Base-by-base conservation (phyloP, 306 rosid species). In the Citrullus mucosospermus region DNA sequence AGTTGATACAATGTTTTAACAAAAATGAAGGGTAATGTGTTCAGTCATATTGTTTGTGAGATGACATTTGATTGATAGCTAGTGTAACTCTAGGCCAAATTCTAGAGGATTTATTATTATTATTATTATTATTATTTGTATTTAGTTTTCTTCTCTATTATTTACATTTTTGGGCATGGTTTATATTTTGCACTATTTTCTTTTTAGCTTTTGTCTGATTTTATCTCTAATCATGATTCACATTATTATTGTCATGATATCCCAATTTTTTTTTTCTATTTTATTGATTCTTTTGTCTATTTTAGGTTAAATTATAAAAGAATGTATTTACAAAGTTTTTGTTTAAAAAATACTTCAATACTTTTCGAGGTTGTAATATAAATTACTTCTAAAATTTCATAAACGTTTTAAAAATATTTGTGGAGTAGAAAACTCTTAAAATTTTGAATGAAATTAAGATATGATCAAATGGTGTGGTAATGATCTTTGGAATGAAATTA, bases 1-100 rank as follows among this genome's bases (percentile, higher is more conserved):
- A 68, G 18, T 68, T 68, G 75, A 68, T 68, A n/a, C 54, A 43
- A 68, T 68, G 75, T 68, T 43, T 68, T 68, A 68, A 68, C 75
- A 68, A 6, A 68, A 41, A 41, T 68, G 75, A n/a, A 68, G 0
- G 75, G 18, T n/a, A 68, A 68, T 68, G 10, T 68, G 75, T 68
- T 68, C 75, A 68, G 2, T 43, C 36, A 41, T 48, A 48, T 68
- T 43, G 75, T 18, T 67, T 67, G 53, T 39, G 67, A 5, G 51
- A 66, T 8, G 74, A 67, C 20, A 68, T 53, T 67, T 41, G 75
- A 68, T 68, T 41, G 53, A 43, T 63, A 34, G 60, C 14, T 9
- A 57, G 62, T 57, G 13, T 57, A 57, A 9, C 62, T 20, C 32
- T 9, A n/a, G 32, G 6, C 62, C 13, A 57, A 20, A 4, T 57